Evolutionary conservation across 2,329 filamentous ascomycete genomes (phyloP).

Genomic region (Alternaria hordeiaustralica): DNA sequence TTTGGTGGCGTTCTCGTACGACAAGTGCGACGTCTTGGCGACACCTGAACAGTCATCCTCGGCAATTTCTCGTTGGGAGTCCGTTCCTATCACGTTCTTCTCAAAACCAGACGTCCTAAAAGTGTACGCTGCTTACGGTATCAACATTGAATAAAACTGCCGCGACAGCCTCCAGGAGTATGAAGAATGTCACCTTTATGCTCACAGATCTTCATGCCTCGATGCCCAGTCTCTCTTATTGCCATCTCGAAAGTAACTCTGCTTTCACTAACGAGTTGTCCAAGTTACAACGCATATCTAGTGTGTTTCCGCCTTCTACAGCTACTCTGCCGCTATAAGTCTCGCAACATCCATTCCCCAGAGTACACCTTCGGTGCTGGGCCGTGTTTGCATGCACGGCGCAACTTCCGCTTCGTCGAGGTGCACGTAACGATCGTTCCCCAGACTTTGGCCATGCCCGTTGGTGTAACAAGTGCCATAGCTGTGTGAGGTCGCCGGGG

Average conservation of each 20-base stretch:
- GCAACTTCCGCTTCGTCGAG: background rate
- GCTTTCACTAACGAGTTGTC: background rate
- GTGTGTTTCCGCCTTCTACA: background rate
- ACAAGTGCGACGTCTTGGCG: slow-evolving; percentile 15
- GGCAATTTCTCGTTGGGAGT: background rate
- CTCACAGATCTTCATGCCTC: background rate
- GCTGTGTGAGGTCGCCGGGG: background rate
- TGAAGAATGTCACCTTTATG: background rate
- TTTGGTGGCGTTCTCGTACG: slow-evolving; percentile 13
- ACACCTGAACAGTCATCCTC: slow-evolving; percentile 5
- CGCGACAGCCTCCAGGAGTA: background rate
- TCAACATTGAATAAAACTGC: background rate
- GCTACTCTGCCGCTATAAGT: background rate
- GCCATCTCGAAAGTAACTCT: background rate
- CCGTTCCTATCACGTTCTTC: background rate
- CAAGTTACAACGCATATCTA: background rate
- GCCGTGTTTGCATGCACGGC: background rate
- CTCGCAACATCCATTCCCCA: background rate
- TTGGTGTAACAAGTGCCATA: background rate
- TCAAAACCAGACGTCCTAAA: background rate
- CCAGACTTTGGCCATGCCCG: background rate
- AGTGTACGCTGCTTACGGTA: background rate
- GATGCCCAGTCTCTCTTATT: background rate
- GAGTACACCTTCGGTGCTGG: background rate
- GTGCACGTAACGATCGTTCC: background rate